Evolutionary conservation across 306 rosid genomes (phyloP), one percentile per base, ranked within the genome.

Genomic region (Vigna angularis): DNA sequence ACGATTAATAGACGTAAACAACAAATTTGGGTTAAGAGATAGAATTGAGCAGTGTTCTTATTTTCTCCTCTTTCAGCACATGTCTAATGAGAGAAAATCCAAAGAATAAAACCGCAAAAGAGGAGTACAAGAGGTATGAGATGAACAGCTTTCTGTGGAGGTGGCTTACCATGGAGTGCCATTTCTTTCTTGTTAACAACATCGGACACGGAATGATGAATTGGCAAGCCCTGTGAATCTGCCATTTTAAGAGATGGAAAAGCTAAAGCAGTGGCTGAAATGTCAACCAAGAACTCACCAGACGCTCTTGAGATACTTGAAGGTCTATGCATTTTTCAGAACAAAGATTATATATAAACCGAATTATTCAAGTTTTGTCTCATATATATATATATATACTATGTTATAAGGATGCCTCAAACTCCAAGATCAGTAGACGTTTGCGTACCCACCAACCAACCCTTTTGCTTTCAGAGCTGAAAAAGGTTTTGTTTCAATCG

Each of bases 81-180:
- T 79, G 52, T 68, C 3, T 53, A 53, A 66, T 49, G 71, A 48
- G 98, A 92, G 87, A 86, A 89, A 76, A 92, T 74, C 96, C 97
- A 92, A 62, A 95, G 97, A 73, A 87, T 38, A 0, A 95, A 88
- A 83, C 77, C 92, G 78, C 90, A 92, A 26, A 92, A 78, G 78
- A 89, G 3, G 53, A 95, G 79, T 44, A 89, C 62, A 17, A 93
- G 10, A 24, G 97, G 98, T 44, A 95, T 90, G 14, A 91, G 73
- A 79, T 95, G 98, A 87, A 92, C 48, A 42, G 78, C 87, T 48
- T 86, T 85, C 58, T 88, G 82, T 61, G 87, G 85, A 36, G 77
- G 28, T 15, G 82, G 53, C 70, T 81, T 88, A 17, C 63, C 64
- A 28, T 65, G 83, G 53, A 52, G 55, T 66, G 24, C 26, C 7